Evolutionary conservation across 1,284 basidiomycete species (phyloP), one percentile per base, ranked within the genome.

Genomic region (Leccinum angustisporum): DNA sequence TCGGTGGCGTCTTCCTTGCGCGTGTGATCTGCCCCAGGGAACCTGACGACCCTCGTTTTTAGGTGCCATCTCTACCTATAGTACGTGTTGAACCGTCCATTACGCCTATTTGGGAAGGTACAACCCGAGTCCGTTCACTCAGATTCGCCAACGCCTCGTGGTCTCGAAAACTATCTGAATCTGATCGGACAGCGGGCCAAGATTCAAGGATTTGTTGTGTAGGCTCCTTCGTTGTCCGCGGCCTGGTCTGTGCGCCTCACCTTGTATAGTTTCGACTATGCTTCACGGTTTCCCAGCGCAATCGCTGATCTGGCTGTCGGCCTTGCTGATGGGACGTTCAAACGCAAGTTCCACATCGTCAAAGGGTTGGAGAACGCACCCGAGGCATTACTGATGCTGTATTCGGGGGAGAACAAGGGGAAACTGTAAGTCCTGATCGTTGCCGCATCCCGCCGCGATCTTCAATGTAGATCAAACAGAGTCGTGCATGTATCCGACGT

Each of bases 181-280:
- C 78, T 97, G 59, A 94, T 97, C 70, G 74, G 83, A 0, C 88
- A 90, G 75, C 83, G 92, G 51, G 92, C 89, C 16, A 88, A 80
- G 50, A 84, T 96, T 2, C 79, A 92, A 74, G 95, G 94, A 7
- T 97, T 97, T 77, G 83, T 96, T 68, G 84, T 94, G 87, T 90
- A 71, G 54, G 85, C 70, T 14, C n/a, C 21, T 62, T 31, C 18
- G 18, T 36, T 59, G 16, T 51, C 14, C 57, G 52, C 33, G 1
- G 4, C 11, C 16, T 38, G 27, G 46, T 18, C 33, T n/a, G 36
- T 40, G 14, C 10, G 7, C 34, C 61, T 66, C 48, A 60, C 46
- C 18, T 18, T 40, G 33, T 11, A 54, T 61, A 90, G 88, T 6
- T 79, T 90, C 57, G 89, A 92, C 73, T 94, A 94, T 72, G 80